Evolutionary conservation across 352 stramenopile genomes (phyloP).

Genomic region (Halophytophthora batemanensis): DNA sequence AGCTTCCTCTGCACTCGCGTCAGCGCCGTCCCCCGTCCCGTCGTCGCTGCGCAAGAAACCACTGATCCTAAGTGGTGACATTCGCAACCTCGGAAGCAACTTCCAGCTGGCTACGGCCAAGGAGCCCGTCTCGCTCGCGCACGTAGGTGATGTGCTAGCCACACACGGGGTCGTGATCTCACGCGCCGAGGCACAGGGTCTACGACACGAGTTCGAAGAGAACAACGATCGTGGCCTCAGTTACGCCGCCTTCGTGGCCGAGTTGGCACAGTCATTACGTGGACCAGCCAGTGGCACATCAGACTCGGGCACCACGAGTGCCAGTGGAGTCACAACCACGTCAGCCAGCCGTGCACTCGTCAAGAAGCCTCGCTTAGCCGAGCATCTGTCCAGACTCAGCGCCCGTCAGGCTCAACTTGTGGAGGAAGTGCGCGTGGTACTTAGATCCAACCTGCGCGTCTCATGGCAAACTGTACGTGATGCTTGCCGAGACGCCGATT

Average conservation of each 20-base stretch:
- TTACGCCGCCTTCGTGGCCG: slow-evolving; percentile 64
- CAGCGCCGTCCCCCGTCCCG: slow-evolving; percentile 19
- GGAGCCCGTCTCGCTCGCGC: slow-evolving; percentile 33
- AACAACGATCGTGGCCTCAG: slow-evolving; percentile 60
- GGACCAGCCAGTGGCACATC: slow-evolving; percentile 16
- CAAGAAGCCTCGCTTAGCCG: slow-evolving; percentile 58
- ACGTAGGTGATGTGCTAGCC: slow-evolving; percentile 49
- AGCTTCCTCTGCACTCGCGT: too few species aligned
- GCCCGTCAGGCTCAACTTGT: slow-evolving; percentile 44
- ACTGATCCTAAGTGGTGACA: slow-evolving; percentile 62
- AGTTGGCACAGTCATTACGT: slow-evolving; percentile 48
- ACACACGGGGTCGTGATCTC: slow-evolving; percentile 46
- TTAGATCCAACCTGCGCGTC: slow-evolving; percentile 43
- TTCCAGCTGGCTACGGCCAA: slow-evolving; percentile 54
- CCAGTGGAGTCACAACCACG: slow-evolving; percentile 32
- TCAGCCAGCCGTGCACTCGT: slow-evolving; percentile 33
- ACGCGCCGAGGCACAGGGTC: slow-evolving; percentile 49
- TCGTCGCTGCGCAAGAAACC: slow-evolving; percentile 47
- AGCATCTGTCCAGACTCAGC: slow-evolving; percentile 46
- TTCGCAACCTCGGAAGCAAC: slow-evolving; percentile 69
- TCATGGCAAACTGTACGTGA: slow-evolving; percentile 54
- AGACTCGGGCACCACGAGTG: slow-evolving; percentile 10
- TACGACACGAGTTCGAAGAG: slow-evolving; percentile 75
- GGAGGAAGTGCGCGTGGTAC: slow-evolving; percentile 40
- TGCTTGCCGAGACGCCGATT: slow-evolving; percentile 44